Conservation (phyloP, 2,329 filamentous ascomycete genomes). For the Trichoderma endophyticum region DNA sequence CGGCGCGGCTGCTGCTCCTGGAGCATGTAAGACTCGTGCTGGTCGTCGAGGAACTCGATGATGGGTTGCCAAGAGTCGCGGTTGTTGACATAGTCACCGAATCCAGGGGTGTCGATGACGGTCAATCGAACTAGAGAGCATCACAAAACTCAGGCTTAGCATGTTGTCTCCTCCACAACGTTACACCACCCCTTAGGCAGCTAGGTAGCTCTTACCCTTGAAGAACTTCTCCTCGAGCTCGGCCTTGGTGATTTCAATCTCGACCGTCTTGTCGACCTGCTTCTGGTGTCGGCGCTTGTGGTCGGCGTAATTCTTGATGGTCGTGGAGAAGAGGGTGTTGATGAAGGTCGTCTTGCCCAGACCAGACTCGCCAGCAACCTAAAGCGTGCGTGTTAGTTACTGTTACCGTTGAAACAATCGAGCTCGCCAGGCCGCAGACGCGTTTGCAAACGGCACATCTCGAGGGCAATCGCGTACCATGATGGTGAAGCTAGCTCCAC, state of each 20-base stretch:
- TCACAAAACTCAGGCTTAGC: neutral
- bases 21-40: constrained; percentile 99
- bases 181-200: neutral
- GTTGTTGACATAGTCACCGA: constrained; percentile 99
- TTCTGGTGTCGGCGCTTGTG: constrained; percentile 99
- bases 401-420: neutral
- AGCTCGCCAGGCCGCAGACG: neutral
- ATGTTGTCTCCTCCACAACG: neutral
- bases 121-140: constrained; percentile 77
- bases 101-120: constrained; percentile 97
- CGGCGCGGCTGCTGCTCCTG: constrained; percentile 99
- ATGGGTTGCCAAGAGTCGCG: constrained; percentile 99
- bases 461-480: constrained; percentile 64
- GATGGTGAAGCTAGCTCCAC: constrained; percentile 97
- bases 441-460: constrained; percentile 14
- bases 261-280: constrained; percentile 99
- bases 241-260: constrained; percentile 99
- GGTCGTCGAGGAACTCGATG: constrained; percentile 99
- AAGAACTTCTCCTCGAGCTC: constrained; percentile 99
- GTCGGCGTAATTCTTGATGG: constrained; percentile 99
- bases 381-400: constrained; percentile 20
- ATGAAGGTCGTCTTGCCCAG: constrained; percentile 99
- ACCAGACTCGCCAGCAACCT: constrained; percentile 98
- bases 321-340: constrained; percentile 99
- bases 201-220: constrained; percentile 67